These are phyloP conservation scores for Thermomucor indicae-seudaticae DNA, from an alignment of 371 early-diverging fungal species.

Conservation along the genomic window DNA sequence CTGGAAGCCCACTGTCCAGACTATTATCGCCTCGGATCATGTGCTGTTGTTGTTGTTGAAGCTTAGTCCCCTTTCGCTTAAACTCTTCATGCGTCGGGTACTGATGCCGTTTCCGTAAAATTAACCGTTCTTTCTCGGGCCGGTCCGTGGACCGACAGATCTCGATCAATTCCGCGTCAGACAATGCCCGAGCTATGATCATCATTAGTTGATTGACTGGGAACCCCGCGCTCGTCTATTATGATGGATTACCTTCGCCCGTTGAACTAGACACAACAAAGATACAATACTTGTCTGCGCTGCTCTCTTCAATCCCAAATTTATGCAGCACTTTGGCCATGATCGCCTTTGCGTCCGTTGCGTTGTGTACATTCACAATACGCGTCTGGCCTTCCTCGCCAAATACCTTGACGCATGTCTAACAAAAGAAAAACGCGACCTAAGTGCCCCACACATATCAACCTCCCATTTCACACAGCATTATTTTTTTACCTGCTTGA, in stretches of 20 bases:
- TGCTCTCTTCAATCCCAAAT: conserved; percentile 58
- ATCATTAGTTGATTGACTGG: not conserved
- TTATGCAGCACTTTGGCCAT: conserved; percentile 63
- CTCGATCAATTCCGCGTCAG: conserved; percentile 65
- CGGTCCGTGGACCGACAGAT: conserved; percentile 68
- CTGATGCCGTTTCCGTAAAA: conserved; percentile 70
- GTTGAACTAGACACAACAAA: conserved; percentile 60
- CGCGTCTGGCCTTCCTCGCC: conserved; percentile 67
- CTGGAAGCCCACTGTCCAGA: conserved; percentile 11
- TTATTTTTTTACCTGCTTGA: conserved; percentile 45
- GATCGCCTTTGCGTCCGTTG: conserved; percentile 49
- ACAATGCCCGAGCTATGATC: conserved; percentile 54
- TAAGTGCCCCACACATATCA: too few species aligned
- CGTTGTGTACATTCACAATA: conserved; percentile 60
- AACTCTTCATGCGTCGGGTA: conserved; percentile 59
- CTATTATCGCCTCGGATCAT: not conserved
- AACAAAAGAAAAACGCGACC: not conserved
- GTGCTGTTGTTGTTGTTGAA: conserved; percentile 13
- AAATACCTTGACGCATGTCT: conserved; percentile 65
- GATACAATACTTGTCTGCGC: conserved; percentile 59
- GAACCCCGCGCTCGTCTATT: not conserved
- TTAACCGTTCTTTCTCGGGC: conserved; percentile 72
- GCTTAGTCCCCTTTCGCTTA: conserved; percentile 48
- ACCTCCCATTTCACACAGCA: not conserved
- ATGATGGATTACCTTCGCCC: conserved; percentile 44